Conservation (phyloP, 345 rosid genomes). For the Lepidium didymum region DNA sequence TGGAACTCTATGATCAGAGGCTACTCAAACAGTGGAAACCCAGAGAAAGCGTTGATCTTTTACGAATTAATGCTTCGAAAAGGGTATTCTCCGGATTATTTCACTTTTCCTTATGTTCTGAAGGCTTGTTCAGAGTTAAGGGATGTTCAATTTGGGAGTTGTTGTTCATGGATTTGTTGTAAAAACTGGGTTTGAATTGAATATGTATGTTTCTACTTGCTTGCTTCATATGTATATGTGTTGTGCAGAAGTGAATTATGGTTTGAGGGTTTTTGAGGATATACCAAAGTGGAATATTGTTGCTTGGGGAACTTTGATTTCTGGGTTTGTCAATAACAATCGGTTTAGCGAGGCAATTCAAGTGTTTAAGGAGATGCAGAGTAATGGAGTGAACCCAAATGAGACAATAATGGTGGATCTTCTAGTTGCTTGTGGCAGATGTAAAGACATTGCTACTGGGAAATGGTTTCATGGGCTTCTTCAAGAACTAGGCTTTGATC, state of each 20-base stretch:
- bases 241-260: conserved; percentile 22
- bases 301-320: conserved; percentile 33
- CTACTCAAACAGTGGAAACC: conserved; percentile 16
- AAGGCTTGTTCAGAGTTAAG: conserved; percentile 27
- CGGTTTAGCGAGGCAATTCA: conserved; percentile 11
- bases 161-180: conserved; percentile 26
- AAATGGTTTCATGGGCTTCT: conserved; percentile 27
- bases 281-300: conserved; percentile 33
- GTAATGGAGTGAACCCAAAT: conserved; percentile 24
- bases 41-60: conserved; percentile 17
- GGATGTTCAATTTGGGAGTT: conserved; percentile 7
- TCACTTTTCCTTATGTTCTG: conserved; percentile 30
- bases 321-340: conserved; percentile 30
- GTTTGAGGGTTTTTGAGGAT: conserved; percentile 26
- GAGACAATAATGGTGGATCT: conserved; percentile 30
- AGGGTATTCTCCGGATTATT: conserved; percentile 23
- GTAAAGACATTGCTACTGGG: conserved; percentile 22
- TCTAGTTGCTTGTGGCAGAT: conserved; percentile 28
- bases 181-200: conserved; percentile 30
- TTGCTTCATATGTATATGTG: conserved; percentile 33
- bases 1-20: conserved; percentile 43
- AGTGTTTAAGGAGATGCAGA: conserved; percentile 24
- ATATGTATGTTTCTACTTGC: conserved; percentile 34
- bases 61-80: conserved; percentile 26
- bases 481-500: conserved; percentile 26